phyloP scores from a whole-genome alignment of 2,329 filamentous ascomycete genomes.

The Pyrenochaeta sp. region DNA sequence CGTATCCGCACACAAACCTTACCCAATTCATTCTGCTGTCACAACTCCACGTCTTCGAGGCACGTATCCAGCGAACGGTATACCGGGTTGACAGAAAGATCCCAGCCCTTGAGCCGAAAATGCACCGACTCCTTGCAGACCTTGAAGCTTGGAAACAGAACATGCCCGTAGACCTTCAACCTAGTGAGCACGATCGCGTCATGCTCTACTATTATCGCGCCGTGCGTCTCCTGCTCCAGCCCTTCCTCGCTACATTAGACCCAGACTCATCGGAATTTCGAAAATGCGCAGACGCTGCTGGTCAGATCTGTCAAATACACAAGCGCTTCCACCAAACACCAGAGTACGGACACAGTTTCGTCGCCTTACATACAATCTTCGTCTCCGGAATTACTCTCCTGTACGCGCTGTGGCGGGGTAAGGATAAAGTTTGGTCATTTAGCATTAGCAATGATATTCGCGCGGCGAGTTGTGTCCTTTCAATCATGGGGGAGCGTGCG shows the following conservation, averaged over 20 bases:
- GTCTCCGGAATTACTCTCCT: conserved; percentile 53
- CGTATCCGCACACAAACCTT: conserved; percentile 5
- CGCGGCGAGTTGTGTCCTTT: conserved; percentile 58
- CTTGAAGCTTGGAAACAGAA: conserved; percentile 58
- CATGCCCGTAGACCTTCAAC: conserved; percentile 43
- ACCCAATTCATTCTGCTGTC: conserved; percentile 42
- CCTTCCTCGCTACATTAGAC: conserved; percentile 57
- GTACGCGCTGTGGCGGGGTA: conserved; percentile 53
- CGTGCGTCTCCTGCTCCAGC: conserved; percentile 59
- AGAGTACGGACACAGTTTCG: conserved; percentile 54
- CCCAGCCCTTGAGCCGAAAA: conserved; percentile 55
- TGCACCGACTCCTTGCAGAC: conserved; percentile 55
- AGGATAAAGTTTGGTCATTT: conserved; percentile 57
- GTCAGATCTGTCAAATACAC: conserved; percentile 53
- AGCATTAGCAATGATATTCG: conserved; percentile 58
- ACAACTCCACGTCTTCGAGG: conserved; percentile 57
- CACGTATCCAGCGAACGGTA: conserved; percentile 60
- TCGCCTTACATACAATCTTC: conserved; percentile 54
- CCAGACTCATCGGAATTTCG: conserved; percentile 57
- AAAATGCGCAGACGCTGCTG: conserved; percentile 51
- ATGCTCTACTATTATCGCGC: conserved; percentile 60
- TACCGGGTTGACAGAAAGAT: conserved; percentile 59
- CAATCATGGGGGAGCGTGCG: conserved; percentile 59
- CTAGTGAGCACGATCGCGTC: conserved; percentile 55
- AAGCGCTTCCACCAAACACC: conserved; percentile 53